A percentile compares a stretch with the other conserved stretches of the same genome.
These are phyloP conservation scores for Apiotrichum domesticum DNA, from an alignment of 1,284 basidiomycete species.

Conservation along the genomic window DNA sequence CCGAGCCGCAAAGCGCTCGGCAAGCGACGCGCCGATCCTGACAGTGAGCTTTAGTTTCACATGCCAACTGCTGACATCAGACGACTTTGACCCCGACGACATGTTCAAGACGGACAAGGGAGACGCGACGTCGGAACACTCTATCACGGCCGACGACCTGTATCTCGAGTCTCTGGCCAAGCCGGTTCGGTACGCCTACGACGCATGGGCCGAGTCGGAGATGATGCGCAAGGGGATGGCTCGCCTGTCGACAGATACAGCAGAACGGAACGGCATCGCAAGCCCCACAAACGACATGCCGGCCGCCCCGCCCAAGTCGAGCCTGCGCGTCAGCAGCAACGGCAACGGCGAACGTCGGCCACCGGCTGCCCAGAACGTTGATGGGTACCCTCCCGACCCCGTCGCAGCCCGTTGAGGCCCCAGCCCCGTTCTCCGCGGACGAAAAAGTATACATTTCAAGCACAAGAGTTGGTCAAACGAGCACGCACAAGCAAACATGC, in stretches of 20 bases:
- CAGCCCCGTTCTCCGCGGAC: not conserved
- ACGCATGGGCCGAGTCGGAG: constrained; percentile 41
- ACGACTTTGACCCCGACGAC: constrained; percentile 43
- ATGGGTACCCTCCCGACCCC: too few relatives aligned
- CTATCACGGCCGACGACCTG: constrained; percentile 30
- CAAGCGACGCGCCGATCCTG: constrained; percentile 39
- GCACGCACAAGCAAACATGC: not conserved
- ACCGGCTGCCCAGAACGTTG: too few relatives aligned
- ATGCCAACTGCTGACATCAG: not conserved
- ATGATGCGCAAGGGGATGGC: not conserved
- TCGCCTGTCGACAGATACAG: not conserved
- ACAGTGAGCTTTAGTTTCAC: constrained; percentile 30
- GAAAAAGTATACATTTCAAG: not conserved
- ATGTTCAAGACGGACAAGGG: constrained; percentile 24
- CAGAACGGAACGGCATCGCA: too few relatives aligned
- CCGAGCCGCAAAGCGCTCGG: constrained; percentile 45
- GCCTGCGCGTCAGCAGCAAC: too few relatives aligned
- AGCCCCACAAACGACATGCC: not conserved
- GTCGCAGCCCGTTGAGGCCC: too few relatives aligned
- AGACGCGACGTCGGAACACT: constrained; percentile 25
- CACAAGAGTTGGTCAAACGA: too few relatives aligned
- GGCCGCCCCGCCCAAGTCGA: not conserved
- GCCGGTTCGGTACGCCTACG: constrained; percentile 43
- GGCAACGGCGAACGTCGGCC: too few relatives aligned
- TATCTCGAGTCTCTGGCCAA: constrained; percentile 20